phyloP scores from a whole-genome alignment of 2,329 filamentous ascomycete species.

The Xylaria sp. region DNA sequence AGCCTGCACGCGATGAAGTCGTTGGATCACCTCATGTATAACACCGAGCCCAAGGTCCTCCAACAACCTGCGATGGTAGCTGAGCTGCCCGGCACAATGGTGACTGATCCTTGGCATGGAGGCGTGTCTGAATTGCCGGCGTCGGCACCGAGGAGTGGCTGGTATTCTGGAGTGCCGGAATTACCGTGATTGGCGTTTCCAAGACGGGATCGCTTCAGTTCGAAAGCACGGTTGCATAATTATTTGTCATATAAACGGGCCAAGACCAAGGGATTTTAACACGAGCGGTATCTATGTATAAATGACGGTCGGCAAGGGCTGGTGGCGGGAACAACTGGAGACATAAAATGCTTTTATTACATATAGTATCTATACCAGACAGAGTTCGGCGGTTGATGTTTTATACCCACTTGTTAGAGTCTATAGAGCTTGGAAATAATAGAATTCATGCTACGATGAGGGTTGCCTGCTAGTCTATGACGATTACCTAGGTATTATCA shows the following conservation, averaged over 20 bases:
- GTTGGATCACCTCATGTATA: slow-evolving; percentile 19
- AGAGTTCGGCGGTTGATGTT: neutral
- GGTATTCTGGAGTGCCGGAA: slow-evolving; percentile 18
- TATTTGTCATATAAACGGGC: no score
- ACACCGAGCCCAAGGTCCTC: slow-evolving; percentile 8
- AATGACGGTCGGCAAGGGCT: no score
- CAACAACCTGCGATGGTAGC: slow-evolving; percentile 4
- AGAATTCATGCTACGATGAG: neutral
- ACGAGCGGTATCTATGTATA: no score
- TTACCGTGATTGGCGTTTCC: slow-evolving; percentile 1
- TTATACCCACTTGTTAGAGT: slow-evolving; percentile 16
- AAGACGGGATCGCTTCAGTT: no score
- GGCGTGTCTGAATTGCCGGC: slow-evolving; percentile 26
- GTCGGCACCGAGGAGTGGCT: neutral
- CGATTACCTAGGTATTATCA: no score
- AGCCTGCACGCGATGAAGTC: slow-evolving; percentile 13
- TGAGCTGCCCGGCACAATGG: slow-evolving; percentile 24
- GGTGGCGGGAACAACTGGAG: no score
- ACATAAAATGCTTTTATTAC: neutral
- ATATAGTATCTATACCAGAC: neutral
- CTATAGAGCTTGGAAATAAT: slow-evolving; percentile 9
- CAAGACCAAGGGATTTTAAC: no score
- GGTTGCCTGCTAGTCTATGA: neutral
- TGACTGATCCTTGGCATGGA: slow-evolving; percentile 27
- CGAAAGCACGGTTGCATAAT: no score